Evolutionary conservation across 1,139 yeast genomes (phyloP).

Genomic region (Nakaseomyces uthaithaninus): DNA sequence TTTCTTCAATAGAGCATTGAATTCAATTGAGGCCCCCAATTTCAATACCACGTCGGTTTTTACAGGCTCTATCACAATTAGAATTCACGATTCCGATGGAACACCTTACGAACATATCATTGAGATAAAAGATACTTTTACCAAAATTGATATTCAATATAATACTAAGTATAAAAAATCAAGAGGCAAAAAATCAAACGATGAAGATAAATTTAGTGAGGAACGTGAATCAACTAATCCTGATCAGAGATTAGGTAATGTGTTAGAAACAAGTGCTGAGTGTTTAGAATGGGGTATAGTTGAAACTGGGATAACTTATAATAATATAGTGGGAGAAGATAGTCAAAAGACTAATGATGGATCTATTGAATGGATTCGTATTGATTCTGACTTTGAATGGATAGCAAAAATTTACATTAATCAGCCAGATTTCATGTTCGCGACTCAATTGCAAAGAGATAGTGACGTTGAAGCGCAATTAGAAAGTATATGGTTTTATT

Average conservation of each 20-base stretch:
- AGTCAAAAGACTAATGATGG: conserved; percentile 43
- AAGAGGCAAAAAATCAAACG: conserved; percentile 48
- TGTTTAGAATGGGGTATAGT: conserved; percentile 8
- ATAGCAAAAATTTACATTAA: conserved; percentile 70
- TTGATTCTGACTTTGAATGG: conserved; percentile 98
- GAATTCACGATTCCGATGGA: conserved; percentile 99
- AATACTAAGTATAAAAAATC: conserved; percentile 78
- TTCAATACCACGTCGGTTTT: conserved; percentile 44
- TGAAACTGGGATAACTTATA: not conserved
- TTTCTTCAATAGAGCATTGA: conserved; percentile 26
- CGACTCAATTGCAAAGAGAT: conserved; percentile 88
- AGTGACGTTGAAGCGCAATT: conserved; percentile 93
- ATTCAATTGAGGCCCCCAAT: conserved; percentile 19
- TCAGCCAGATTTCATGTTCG: conserved; percentile 93
- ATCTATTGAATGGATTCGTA: conserved; percentile 95
- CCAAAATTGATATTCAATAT: conserved; percentile 87
- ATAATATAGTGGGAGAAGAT: conserved; percentile 19
- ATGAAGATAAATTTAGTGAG: conserved; percentile 20
- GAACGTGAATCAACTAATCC: conserved; percentile 17
- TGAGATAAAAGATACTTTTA: conserved; percentile 73
- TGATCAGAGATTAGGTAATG: conserved; percentile 14
- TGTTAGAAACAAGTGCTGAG: conserved; percentile 3
- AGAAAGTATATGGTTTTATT: conserved; percentile 73
- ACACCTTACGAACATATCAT: conserved; percentile 98
- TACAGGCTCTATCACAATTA: conserved; percentile 90